phyloP scores from a whole-genome alignment of 768 basidiomycete genomes.

The Mycena galopus region DNA sequence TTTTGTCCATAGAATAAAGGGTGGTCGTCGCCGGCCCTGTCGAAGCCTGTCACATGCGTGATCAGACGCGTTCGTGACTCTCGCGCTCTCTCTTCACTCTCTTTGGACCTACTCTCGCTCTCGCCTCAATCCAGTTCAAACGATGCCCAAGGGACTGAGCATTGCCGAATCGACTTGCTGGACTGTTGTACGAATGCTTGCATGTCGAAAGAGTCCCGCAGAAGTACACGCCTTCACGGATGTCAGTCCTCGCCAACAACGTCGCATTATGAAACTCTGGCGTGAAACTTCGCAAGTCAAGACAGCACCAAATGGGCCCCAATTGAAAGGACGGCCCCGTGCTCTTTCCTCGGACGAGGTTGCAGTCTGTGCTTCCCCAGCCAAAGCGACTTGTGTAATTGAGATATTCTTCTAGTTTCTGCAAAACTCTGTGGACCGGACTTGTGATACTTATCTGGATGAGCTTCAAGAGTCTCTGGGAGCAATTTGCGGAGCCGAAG shows the following conservation, averaged over 20 bases:
- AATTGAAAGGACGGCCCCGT: background rate
- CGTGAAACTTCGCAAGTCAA: constrained; percentile 10
- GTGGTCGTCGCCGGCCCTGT: background rate
- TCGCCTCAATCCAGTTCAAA: background rate
- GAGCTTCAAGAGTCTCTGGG: constrained; percentile 27
- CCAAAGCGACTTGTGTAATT: background rate
- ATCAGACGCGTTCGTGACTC: background rate
- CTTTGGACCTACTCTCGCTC: no score
- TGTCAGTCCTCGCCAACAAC: constrained; percentile 9
- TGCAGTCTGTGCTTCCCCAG: background rate
- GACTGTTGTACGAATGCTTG: constrained; percentile 8
- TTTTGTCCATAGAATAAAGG: background rate
- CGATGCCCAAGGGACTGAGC: background rate
- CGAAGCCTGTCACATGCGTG: background rate
- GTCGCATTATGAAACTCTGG: constrained; percentile 13
- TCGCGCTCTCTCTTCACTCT: background rate
- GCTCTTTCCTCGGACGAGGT: background rate
- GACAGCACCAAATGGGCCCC: background rate
- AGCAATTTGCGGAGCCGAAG: constrained; percentile 17
- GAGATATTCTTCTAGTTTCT: background rate
- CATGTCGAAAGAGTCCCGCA: background rate
- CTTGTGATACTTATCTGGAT: constrained; percentile 31
- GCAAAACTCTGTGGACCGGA: background rate
- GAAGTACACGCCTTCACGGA: constrained; percentile 12
- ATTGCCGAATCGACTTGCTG: constrained; percentile 12